Percentiles rank a stretch among this genome's conserved stretches.
These are phyloP conservation scores for Colletotrichum lindemuthianum DNA, from an alignment of 2,329 filamentous ascomycete species.

Conservation along the genomic window DNA sequence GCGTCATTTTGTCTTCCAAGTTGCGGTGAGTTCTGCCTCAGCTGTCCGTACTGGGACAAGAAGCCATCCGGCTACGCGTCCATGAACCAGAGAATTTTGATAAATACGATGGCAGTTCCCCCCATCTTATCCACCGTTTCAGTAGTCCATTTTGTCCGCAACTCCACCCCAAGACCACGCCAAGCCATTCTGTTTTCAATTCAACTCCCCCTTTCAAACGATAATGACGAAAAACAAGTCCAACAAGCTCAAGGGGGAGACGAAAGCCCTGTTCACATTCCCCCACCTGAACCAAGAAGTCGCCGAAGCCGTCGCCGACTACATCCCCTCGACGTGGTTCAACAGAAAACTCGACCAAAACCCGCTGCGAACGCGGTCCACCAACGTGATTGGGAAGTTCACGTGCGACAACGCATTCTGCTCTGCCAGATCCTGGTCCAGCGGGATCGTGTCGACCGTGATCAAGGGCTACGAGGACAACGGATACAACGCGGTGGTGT, in stretches of 20 bases:
- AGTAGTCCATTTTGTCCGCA: too few species aligned
- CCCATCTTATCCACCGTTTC: too few species aligned
- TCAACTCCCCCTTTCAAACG: not conserved
- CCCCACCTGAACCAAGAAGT: constrained; percentile 17
- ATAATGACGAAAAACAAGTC: not conserved
- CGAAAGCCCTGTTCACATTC: not conserved
- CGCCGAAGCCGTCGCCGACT: constrained; percentile 19
- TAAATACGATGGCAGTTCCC: too few species aligned
- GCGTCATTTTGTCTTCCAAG: too few species aligned
- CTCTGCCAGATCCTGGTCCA: constrained; percentile 42
- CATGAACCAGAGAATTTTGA: too few species aligned
- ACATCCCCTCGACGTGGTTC: constrained; percentile 38
- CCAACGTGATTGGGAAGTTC: constrained; percentile 47
- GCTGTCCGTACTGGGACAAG: too few species aligned
- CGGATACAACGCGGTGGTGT: constrained; percentile 50
- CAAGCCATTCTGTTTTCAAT: not conserved
- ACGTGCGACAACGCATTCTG: constrained; percentile 43
- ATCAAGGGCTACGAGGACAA: constrained; percentile 44
- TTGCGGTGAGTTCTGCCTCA: too few species aligned
- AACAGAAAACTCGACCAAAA: constrained; percentile 36
- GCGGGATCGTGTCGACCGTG: constrained; percentile 45
- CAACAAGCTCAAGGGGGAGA: not conserved
- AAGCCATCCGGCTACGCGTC: too few species aligned
- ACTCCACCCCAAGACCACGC: not conserved
- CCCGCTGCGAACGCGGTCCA: constrained; percentile 39